Base-by-base conservation (phyloP, 2,329 filamentous ascomycete species). In the Chaetothyriales sp. region DNA sequence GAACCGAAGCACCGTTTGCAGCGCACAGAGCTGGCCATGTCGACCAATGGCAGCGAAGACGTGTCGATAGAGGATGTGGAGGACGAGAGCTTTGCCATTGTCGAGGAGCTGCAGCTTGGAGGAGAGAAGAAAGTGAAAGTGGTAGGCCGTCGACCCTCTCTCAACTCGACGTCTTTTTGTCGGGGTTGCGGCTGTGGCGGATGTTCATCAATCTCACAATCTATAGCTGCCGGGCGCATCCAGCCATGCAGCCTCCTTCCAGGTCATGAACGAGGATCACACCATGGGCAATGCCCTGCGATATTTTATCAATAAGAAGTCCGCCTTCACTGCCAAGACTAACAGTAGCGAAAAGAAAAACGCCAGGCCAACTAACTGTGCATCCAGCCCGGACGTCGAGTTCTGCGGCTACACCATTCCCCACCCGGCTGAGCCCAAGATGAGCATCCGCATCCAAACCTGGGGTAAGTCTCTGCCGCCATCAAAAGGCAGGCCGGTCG, bases 291-390 rank as follows among this genome's bases (percentile, higher is more conserved):
- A 98, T 69, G 88, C 89, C 8, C 72, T 98, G 61, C 80, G 92
- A 64, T 97, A 89, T 66, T 85, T 95, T 57, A 94, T 98, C 63
- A 95, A 95, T 86, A 97, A 97, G 72, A 98, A 98, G 90, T 95
- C 73, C 59, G 80, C 65, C 46, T 28, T 9, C n/a, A n/a, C n/a
- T n/a, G n/a, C n/a, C n/a, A n/a, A n/a, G 13, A 43, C 22, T 45
- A n/a, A 18, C 25, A 47, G 18, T 48, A 18, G 15, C 18, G 28
- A 43, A n/a, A n/a, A n/a, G n/a, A 43, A 4, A 44, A 4, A 52
- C 61, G 43, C 58, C 52, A 33, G n/a, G n/a, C n/a, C n/a, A 46
- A 47, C 37, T 46, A 15, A 47, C 44, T 9, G 50, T 50, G 18
- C 28, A 33, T 58, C n/a, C n/a, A 97, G 90, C 68, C 90, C 92